Base-by-base conservation (phyloP, 2,329 filamentous ascomycete genomes). In the Trichoderma gracile region DNA sequence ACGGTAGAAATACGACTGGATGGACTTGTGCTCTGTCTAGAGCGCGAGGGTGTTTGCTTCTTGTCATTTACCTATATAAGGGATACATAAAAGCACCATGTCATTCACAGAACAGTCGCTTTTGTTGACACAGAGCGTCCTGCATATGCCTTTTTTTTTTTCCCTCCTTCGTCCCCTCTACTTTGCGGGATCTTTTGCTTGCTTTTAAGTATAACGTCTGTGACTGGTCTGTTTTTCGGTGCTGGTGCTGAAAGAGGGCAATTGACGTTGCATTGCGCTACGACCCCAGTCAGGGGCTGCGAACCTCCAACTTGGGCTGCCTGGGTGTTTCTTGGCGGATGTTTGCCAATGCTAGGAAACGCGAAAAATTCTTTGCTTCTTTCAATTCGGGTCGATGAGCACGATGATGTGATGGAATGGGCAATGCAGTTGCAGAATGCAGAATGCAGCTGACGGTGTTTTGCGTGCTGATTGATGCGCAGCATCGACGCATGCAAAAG, bases 1-100 rank as follows among this genome's bases (percentile, higher is more conserved):
- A 47, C 21, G 50, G 60, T 27, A 55, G 60, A 55, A 38, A 40
- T 33, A 46, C 27, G 21, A 25, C 60, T 56, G 60, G 55, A 59
- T 53, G 54, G 47, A 59, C 46, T 50, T 27, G 30, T 40, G 45
- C 38, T 38, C 52, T 30, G 27, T 27, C 19, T 52, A 60, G 49
- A 15, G 49, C 10, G 14, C 33, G 58, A 61, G 47, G 12, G 33
- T n/a, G 25, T 54, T 54, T 33, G 33, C 33, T 49, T 47, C 27
- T 52, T 47, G 42, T 46, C 50, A 23, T n/a, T 45, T 53, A 64
- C 55, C 42, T 65, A 64, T 53, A 64, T 64, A 58, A 59, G 38
- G 47, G 55, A 64, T 54, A 42, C 12, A 27, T 45, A 23, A 59
- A 45, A 52, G 52, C 60, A 56, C 40, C 46, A 42, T 54, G 52